phyloP scores from a whole-genome alignment of 352 stramenopile genomes.

The Phytopythium helicoides region DNA sequence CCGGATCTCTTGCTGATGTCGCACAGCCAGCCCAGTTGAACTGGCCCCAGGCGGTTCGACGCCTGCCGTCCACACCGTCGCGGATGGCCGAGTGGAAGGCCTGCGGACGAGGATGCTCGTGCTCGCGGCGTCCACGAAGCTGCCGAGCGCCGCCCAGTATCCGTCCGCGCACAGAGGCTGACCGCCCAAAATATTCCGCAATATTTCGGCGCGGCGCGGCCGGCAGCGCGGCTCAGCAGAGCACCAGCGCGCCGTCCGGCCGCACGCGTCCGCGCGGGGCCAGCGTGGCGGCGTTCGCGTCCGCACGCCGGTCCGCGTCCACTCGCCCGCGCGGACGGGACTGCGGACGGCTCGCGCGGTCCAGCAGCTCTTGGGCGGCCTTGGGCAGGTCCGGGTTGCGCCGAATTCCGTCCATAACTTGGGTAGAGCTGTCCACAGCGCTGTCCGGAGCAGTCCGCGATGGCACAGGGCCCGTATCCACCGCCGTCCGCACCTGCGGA shows the following conservation, averaged over 20 bases:
- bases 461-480: constrained; percentile 3
- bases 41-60: too few relatives aligned
- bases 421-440: constrained; percentile 6
- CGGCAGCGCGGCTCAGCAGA: neutral
- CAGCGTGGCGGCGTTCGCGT: neutral
- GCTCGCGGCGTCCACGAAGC: too few relatives aligned
- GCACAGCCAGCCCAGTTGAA: too few relatives aligned
- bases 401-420: constrained; percentile 13
- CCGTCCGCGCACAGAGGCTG: too few relatives aligned
- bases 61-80: too few relatives aligned
- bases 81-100: too few relatives aligned
- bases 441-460: neutral
- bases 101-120: too few relatives aligned
- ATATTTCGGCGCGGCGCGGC: too few relatives aligned
- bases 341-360: constrained; percentile 36
- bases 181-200: too few relatives aligned
- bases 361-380: constrained; percentile 49
- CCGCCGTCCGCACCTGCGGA: constrained; percentile 31
- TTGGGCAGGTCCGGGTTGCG: constrained; percentile 57
- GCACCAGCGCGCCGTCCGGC: neutral
- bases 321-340: neutral
- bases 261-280: neutral
- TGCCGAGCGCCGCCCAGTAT: too few relatives aligned
- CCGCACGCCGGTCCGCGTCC: neutral
- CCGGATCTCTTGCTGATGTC: too few relatives aligned